These are phyloP conservation scores for Bacterosira constricta DNA, from an alignment of 108 stramenopile genomes.

Conservation along the genomic window DNA sequence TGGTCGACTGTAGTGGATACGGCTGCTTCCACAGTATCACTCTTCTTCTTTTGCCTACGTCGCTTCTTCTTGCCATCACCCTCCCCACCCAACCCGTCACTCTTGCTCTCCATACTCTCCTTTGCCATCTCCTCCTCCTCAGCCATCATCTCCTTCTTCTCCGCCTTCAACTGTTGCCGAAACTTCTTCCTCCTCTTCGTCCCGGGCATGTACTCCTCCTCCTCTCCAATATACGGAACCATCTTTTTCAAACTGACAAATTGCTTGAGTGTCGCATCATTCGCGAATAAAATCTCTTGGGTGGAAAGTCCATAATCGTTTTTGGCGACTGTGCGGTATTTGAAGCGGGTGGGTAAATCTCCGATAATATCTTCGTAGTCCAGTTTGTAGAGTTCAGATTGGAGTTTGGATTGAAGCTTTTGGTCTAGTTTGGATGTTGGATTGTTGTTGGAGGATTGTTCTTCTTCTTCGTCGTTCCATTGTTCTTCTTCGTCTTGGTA, in stretches of 20 bases:
- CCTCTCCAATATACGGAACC: constrained; percentile 92
- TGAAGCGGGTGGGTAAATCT: constrained; percentile 97
- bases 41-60: constrained; percentile 56
- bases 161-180: constrained; percentile 74
- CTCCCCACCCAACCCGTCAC: constrained; percentile 14
- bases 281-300: constrained; percentile 94
- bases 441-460: constrained; percentile 16
- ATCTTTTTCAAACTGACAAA: constrained; percentile 97
- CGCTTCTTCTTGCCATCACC: constrained; percentile 55
- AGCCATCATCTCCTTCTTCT: constrained; percentile 46
- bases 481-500: constrained; percentile 64
- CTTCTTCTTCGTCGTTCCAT: constrained; percentile 50
- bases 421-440: constrained; percentile 60
- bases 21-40: too few species aligned
- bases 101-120: constrained; percentile 35
- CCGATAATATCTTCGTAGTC: constrained; percentile 99
- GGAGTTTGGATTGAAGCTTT: constrained; percentile 73
- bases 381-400: constrained; percentile 96
- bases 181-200: constrained; percentile 78
- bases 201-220: constrained; percentile 66
- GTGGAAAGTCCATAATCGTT: constrained; percentile 93
- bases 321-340: constrained; percentile 91
- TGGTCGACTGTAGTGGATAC: too few species aligned
- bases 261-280: constrained; percentile 91
- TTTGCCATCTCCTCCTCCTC: constrained; percentile 41